These are phyloP conservation scores for Dactylonectria macrodidyma DNA, from an alignment of 2,329 filamentous ascomycete genomes.

Conservation along the genomic window DNA sequence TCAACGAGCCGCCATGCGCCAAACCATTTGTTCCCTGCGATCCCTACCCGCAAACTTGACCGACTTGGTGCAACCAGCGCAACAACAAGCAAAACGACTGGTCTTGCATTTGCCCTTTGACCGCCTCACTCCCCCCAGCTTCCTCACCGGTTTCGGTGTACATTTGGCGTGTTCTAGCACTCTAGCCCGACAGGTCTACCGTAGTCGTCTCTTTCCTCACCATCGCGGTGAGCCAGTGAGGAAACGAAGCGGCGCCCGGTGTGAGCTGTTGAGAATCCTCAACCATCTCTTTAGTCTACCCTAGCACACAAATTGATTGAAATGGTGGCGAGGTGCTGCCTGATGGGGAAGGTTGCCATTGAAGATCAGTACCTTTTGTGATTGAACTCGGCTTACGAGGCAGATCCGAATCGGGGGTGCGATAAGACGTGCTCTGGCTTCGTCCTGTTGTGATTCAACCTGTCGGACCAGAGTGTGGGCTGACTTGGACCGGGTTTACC, in stretches of 20 bases:
- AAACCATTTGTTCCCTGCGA: not conserved
- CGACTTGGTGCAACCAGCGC: slow-evolving; percentile 5
- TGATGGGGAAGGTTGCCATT: slow-evolving; percentile 12
- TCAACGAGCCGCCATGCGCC: slow-evolving; percentile 1
- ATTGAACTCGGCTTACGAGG: slow-evolving; percentile 16
- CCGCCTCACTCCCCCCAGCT: slow-evolving; percentile 20
- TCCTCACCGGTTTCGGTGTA: slow-evolving; percentile 23
- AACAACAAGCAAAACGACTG: not conserved
- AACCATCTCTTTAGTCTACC: not conserved
- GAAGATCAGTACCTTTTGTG: not conserved
- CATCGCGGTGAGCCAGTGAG: slow-evolving; percentile 9
- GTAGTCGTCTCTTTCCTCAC: slow-evolving; percentile 29
- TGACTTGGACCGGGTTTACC: not conserved
- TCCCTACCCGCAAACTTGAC: not conserved
- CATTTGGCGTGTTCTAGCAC: slow-evolving; percentile 14
- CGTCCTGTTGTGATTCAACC: not conserved
- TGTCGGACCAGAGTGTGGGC: not conserved
- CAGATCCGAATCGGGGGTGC: not conserved
- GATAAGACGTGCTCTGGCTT: slow-evolving; percentile 9
- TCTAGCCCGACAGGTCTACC: slow-evolving; percentile 12
- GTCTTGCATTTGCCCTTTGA: slow-evolving; percentile 12
- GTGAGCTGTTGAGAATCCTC: not conserved
- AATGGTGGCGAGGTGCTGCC: slow-evolving; percentile 9
- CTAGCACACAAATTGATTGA: not conserved
- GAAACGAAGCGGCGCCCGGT: not conserved